These are phyloP conservation scores for Xylariales sp. DNA, from an alignment of 2,329 filamentous ascomycete genomes.

Conservation along the genomic window DNA sequence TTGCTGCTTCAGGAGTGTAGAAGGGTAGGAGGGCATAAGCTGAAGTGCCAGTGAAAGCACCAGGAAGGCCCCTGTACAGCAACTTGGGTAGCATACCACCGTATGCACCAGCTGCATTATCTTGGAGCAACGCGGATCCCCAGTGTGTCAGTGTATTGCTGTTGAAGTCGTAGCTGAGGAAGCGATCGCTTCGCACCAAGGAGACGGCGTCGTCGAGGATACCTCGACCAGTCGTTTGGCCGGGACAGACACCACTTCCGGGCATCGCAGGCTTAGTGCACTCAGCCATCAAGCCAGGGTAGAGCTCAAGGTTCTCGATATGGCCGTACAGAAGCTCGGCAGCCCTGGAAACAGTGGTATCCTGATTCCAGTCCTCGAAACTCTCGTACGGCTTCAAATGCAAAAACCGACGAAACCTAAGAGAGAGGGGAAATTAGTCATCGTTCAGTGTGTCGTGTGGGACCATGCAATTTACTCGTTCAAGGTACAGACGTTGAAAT, in stretches of 20 bases:
- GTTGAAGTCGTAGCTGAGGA: conserved; percentile 43
- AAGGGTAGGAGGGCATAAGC: conserved; percentile 59
- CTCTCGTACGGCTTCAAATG: conserved; percentile 11
- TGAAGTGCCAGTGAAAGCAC: conserved; percentile 49
- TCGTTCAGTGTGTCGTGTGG: too few relatives aligned
- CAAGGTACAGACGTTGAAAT: conserved; percentile 9
- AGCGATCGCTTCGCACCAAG: conserved; percentile 40
- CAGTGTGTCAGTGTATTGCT: conserved; percentile 43
- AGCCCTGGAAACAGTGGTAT: conserved; percentile 8
- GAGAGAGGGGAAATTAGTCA: neutral
- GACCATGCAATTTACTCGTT: conserved; percentile 8
- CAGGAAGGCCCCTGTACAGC: conserved; percentile 41
- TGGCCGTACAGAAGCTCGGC: conserved; percentile 15
- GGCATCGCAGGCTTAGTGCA: conserved; percentile 17
- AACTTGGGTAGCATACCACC: conserved; percentile 40
- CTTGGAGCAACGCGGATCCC: conserved; percentile 40
- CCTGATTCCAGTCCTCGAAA: conserved; percentile 12
- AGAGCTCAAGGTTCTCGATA: conserved; percentile 15
- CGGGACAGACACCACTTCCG: conserved; percentile 39
- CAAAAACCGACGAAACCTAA: conserved; percentile 10
- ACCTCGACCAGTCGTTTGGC: conserved; percentile 37
- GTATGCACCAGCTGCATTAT: conserved; percentile 34
- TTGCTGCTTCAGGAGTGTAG: conserved; percentile 43
- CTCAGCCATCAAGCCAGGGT: conserved; percentile 15
- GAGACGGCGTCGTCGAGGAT: conserved; percentile 44